Percentiles rank a stretch among this genome's conserved stretches.
Evolutionary conservation across 768 basidiomycete genomes (phyloP).

Genomic region (Tremella mesenterica): DNA sequence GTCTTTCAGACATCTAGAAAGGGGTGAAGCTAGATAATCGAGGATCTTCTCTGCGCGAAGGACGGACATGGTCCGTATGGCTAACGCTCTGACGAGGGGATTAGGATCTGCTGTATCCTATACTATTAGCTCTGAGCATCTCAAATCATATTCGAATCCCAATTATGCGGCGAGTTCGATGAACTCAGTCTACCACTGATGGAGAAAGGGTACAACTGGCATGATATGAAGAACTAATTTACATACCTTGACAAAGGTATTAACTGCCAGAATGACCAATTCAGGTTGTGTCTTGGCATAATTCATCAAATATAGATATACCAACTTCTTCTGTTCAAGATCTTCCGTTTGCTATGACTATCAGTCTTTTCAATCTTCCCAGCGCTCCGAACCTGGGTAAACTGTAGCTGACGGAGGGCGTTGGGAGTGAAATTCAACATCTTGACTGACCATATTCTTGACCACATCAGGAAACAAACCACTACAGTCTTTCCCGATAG

Average conservation of each 20-base stretch:
- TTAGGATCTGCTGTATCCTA: slow-evolving; percentile 93
- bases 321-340: slow-evolving; percentile 98
- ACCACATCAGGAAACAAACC: slow-evolving; percentile 96
- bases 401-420: background rate
- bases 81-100: slow-evolving; percentile 88
- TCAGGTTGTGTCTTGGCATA: slow-evolving; percentile 98
- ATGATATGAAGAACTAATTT: background rate
- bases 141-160: background rate
- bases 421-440: background rate
- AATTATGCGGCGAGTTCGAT: background rate
- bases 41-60: slow-evolving; percentile 97
- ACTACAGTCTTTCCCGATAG: slow-evolving; percentile 82
- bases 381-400: background rate
- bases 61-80: slow-evolving; percentile 96
- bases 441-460: slow-evolving; percentile 61
- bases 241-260: slow-evolving; percentile 74
- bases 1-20: slow-evolving; percentile 83
- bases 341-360: slow-evolving; percentile 77
- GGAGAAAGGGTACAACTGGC: background rate
- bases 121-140: slow-evolving; percentile 2
- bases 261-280: slow-evolving; percentile 95
- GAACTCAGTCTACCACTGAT: background rate
- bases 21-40: slow-evolving; percentile 92
- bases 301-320: slow-evolving; percentile 99
- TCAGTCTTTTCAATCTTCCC: background rate